Evolutionary conservation across 2,329 filamentous ascomycete genomes (phyloP).

Genomic region (Pestalotiopsis sp.): DNA sequence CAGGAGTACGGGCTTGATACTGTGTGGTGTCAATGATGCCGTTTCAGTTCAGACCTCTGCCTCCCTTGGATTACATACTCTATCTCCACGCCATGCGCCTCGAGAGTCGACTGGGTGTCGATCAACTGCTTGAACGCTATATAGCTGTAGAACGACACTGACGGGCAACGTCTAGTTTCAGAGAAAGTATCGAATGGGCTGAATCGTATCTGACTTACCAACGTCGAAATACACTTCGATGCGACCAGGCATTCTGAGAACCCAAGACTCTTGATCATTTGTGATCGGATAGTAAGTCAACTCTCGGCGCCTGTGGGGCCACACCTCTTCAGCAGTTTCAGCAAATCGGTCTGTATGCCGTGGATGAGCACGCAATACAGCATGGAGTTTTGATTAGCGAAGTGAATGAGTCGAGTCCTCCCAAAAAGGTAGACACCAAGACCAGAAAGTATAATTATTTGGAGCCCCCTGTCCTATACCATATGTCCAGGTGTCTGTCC

Average conservation of each 20-base stretch:
- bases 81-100: slow-evolving; percentile 59
- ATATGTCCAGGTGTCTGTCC: not conserved
- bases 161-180: slow-evolving; percentile 11
- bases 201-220: slow-evolving; percentile 42
- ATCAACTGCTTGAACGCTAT: slow-evolving; percentile 57
- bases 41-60: not conserved
- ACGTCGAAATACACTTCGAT: slow-evolving; percentile 70
- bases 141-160: slow-evolving; percentile 67
- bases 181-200: slow-evolving; percentile 2
- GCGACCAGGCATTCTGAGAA: slow-evolving; percentile 53
- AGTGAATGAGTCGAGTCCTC: not conserved
- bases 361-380: not conserved
- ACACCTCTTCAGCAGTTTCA: not conserved
- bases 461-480: not conserved
- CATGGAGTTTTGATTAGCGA: not conserved
- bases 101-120: slow-evolving; percentile 53
- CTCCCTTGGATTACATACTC: slow-evolving; percentile 51
- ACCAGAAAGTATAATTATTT: not conserved
- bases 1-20: slow-evolving; percentile 71
- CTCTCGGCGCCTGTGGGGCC: not conserved
- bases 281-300: not conserved
- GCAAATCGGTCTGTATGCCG: not conserved
- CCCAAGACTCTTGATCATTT: not conserved
- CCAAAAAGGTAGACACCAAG: not conserved
- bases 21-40: slow-evolving; percentile 28